Base-by-base conservation (phyloP, 495 filamentous ascomycete species). In the Penicillium macrosclerotiorum region DNA sequence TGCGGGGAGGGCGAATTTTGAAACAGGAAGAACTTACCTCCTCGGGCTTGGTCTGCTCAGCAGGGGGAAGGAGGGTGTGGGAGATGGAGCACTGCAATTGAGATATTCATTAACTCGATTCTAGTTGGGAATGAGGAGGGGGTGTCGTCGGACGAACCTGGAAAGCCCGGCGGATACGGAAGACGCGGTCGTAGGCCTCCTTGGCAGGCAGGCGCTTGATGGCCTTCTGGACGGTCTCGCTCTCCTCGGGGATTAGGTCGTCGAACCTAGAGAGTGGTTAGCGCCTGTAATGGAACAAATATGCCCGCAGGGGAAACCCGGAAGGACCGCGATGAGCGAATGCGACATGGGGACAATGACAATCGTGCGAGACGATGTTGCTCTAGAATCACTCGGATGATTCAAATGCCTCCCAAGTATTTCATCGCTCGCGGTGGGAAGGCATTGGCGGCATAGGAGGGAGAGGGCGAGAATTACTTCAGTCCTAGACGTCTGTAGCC, bases 401-500 rank as follows among this genome's bases (percentile, higher is more conserved):
- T 9, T 26, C 42, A 31, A 29, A 1, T 18, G 25, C 19, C 29
- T 35, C 19, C 32, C 18, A 27, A n/a, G 14, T 50, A 45, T 19
- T 45, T 34, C 34, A 52, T 50, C 20, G 41, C 43, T 49, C 46
- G 20, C 32, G 35, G 42, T 47, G 20, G 41, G 26, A 14, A 49
- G 37, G 30, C 4, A 50, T 47, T 49, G 45, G 37, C 13, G 40
- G 34, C 43, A 27, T 27, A 8, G 37, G 38, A 31, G 35, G 49
- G 52, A n/a, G 32, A 44, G 43, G 49, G 47, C 48, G 49, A 54
- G 26, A 58, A 38, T 80, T 76, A 97, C 93, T 75, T 85, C 66
- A 98, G 78, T 58, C 93, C 93, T 56, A 97, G 77, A 76, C 90
- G 80, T 66, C 93, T 84, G 79, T 98, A 96, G 59, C 93, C 93